Conservation (phyloP, 2,329 filamentous ascomycete genomes). For the Aspergillus sp. region DNA sequence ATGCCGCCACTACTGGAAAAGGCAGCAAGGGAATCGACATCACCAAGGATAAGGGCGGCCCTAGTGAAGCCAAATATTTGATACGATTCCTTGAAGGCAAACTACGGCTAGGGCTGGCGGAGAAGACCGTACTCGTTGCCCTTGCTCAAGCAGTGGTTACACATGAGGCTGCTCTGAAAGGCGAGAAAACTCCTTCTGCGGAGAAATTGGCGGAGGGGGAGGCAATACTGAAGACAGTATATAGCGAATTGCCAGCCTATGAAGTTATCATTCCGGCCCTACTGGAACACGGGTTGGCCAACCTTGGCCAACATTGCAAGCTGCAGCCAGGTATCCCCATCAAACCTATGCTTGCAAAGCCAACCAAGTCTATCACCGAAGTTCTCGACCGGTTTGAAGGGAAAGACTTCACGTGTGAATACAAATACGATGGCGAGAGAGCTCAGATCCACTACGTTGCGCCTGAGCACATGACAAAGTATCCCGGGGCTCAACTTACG, state of each 20-base stretch:
- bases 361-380: conserved; percentile 97
- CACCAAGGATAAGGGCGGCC: conserved; percentile 85
- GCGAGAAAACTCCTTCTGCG: conserved; percentile 70
- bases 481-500: conserved; percentile 65
- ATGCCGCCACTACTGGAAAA: conserved; percentile 73
- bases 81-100: conserved; percentile 95
- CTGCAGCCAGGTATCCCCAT: conserved; percentile 90
- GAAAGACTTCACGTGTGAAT: conserved; percentile 96
- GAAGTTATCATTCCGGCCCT: conserved; percentile 92
- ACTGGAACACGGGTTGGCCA: conserved; percentile 81
- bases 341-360: conserved; percentile 98
- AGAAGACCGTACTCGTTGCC: conserved; percentile 88
- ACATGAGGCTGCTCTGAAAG: conserved; percentile 76
- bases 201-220: conserved; percentile 83
- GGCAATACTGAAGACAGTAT: conserved; percentile 83
- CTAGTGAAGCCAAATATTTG: conserved; percentile 93
- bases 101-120: conserved; percentile 85
- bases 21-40: conserved; percentile 72
- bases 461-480: conserved; percentile 73
- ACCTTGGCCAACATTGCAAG: conserved; percentile 83
- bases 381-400: conserved; percentile 95
- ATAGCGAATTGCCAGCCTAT: conserved; percentile 93
- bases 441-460: conserved; percentile 99
- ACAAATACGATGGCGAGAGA: conserved; percentile 97
- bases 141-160: conserved; percentile 85